Percentiles rank a stretch among this genome's conserved stretches.
Evolutionary conservation across 345 rosid genomes (phyloP).

Genomic region (Eucalyptus regnans): DNA sequence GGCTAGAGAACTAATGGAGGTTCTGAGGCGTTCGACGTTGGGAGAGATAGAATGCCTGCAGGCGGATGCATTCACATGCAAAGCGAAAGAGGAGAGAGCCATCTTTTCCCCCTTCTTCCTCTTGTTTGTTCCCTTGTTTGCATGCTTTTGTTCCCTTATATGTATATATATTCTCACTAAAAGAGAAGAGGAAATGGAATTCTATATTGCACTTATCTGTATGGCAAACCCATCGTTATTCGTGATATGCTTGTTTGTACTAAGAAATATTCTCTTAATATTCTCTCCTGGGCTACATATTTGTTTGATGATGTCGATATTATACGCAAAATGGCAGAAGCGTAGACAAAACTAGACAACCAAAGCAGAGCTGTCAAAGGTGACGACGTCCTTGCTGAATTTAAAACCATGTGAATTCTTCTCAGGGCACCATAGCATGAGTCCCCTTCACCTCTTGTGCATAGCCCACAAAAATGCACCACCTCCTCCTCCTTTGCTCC

Average conservation of each 20-base stretch:
- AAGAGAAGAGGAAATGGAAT: background rate
- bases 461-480: too few relatives aligned
- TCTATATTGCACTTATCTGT: background rate
- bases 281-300: background rate
- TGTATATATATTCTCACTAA: background rate
- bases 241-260: background rate
- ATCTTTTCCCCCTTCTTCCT: background rate
- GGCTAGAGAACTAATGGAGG: background rate
- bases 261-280: background rate
- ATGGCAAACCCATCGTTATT: background rate
- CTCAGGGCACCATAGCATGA: background rate
- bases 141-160: background rate
- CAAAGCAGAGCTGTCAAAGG: background rate
- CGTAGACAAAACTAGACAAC: background rate
- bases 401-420: background rate
- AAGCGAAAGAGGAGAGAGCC: background rate
- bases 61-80: background rate
- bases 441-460: background rate
- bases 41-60: background rate
- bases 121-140: background rate
- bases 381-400: background rate
- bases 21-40: background rate
- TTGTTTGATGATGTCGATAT: background rate
- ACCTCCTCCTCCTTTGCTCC: too few relatives aligned
- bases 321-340: background rate